Base-by-base conservation (phyloP, 768 basidiomycete genomes). In the Lactifluus volemus region DNA sequence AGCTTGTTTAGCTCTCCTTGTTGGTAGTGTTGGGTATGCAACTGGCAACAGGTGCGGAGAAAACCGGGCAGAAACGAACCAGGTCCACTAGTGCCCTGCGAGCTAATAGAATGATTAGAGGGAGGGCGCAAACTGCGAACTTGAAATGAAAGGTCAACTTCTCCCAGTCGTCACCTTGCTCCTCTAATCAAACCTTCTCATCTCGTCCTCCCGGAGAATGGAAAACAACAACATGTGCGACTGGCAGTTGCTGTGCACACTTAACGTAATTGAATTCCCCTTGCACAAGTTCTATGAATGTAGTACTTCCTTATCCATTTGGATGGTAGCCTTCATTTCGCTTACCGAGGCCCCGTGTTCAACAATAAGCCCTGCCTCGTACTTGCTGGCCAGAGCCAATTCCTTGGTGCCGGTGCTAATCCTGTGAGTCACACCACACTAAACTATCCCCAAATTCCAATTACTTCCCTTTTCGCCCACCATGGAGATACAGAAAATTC, bases 401-500 rank as follows among this genome's bases (percentile, higher is more conserved):
- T 38, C 36, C 1, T 52, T 55, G 60, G 60, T n/a, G 0, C 30
- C 44, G 50, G 60, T 30, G 38, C 29, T 44, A 53, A 12, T 32
- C 3, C 25, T 38, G 2, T 60, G 56, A 58, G 50, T 63, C 61
- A 58, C 56, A 38, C 12, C 44, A 30, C 4, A 29, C 53, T 53
- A 42, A n/a, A 58, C 44, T 21, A 9, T 58, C 58, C 50, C 55
- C 42, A 55, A 44, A 42, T 44, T 34, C 32, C 32, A 34, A 6
- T 34, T 32, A 32, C 32, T 32, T 32, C 32, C 7, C 32, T 4
- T 32, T 7, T 34, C 17, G 54, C 50, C 32, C 17, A 53, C 61
- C 61, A 63, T 63, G 61, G 61, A 63, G 61, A 25, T 25, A 63
- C 61, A 63, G 61, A 56, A 53, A 53, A 63, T 48, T 38, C 7